Base-by-base conservation (phyloP, 1,284 basidiomycete genomes). In the Puccinia polysora region DNA sequence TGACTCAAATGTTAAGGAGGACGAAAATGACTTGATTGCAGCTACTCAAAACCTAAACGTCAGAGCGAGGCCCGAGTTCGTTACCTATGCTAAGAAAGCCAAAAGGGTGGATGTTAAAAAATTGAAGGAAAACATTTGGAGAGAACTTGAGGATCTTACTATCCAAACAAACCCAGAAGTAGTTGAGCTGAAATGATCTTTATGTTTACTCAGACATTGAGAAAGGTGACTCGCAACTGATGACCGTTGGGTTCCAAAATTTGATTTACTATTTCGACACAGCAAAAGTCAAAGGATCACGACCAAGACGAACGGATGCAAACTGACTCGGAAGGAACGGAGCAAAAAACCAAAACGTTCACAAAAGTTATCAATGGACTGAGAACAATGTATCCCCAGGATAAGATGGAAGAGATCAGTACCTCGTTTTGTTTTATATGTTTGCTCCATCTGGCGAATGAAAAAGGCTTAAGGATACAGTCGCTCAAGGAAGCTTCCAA, bases 401-500 rank as follows among this genome's bases (percentile, higher is more conserved):
- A 97, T 53, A 96, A 94, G 83, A 89, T 98, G 88, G 87, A 89
- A 55, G 96, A 99, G 77, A 97, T 98, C 80, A 96, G 92, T 79
- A 98, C 96, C 8, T 96, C 91, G 74, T 98, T 97, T 86, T 98
- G 95, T 81, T 99, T 98, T 83, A 99, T 98, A 80, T 98, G 95
- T 78, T 82, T 98, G 40, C 82, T 96, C 38, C 93, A 97, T 82
- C 83, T 98, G 49, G 94, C 93, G 53, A 96, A 97, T 79, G 93
- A 97, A 79, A 90, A 91, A 78, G 94, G 94, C 0, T 83, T 97
- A 32, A 30, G 67, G 38, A 70, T 70, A 32, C 28, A 70, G 52
- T 60, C 55, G 18, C 56, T 18, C n/a, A 55, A 23, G 30, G 34
- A 47, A 36, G n/a, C 40, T 28, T 47, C 40, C 14, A 20, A 58